Conservation (phyloP, 2,329 filamentous ascomycete genomes). For the Stemphylium vesicarium region DNA sequence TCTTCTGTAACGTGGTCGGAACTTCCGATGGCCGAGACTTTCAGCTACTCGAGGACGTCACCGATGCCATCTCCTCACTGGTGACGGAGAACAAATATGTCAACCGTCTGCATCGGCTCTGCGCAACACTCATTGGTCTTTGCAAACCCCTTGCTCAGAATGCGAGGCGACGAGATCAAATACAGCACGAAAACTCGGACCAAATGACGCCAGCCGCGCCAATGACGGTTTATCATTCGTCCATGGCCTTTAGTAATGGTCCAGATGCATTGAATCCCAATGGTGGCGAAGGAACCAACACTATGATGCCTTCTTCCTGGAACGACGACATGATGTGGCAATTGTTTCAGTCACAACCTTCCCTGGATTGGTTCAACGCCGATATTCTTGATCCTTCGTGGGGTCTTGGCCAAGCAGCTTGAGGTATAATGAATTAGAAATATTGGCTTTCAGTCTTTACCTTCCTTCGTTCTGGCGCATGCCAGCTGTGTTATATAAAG, state of each 20-base stretch:
- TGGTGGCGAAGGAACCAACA: slow-evolving; percentile 2
- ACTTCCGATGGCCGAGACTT: slow-evolving; percentile 41
- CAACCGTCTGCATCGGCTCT: slow-evolving; percentile 36
- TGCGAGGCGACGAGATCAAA: not conserved
- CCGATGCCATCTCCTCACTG: slow-evolving; percentile 34
- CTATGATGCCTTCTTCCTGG: slow-evolving; percentile 30
- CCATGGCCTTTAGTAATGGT: slow-evolving; percentile 1
- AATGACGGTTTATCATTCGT: not conserved
- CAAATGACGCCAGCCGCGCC: not conserved
- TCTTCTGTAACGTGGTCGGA: slow-evolving; percentile 48
- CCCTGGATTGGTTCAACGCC: slow-evolving; percentile 44
- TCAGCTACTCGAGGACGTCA: slow-evolving; percentile 39
- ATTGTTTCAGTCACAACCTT: slow-evolving; percentile 43
- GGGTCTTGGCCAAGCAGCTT: slow-evolving; percentile 25
- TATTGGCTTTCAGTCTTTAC: no score
- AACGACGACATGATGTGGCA: slow-evolving; percentile 46
- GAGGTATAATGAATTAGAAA: not conserved
- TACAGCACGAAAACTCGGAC: not conserved
- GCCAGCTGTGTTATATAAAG: no score
- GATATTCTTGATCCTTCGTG: slow-evolving; percentile 39
- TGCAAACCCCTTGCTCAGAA: slow-evolving; percentile 37
- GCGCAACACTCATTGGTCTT: slow-evolving; percentile 36
- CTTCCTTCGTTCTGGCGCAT: not conserved
- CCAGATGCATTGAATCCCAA: not conserved
- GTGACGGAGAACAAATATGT: slow-evolving; percentile 41